Conservation (phyloP, 208 protist species). For the Leishmania tarentolae region DNA sequence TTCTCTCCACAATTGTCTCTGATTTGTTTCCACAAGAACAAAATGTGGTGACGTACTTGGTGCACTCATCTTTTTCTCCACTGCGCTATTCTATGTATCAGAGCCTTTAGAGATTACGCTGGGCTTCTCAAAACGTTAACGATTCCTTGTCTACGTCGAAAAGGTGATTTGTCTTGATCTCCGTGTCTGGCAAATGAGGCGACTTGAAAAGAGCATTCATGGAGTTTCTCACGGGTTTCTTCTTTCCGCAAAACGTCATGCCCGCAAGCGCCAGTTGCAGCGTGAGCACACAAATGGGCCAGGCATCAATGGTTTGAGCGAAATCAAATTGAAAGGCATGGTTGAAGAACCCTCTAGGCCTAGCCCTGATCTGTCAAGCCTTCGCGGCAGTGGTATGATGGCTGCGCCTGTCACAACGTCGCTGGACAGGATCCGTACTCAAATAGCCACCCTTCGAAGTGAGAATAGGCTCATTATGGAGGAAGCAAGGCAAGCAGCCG, state of each 20-base stretch:
- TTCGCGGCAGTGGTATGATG: conserved; percentile 32
- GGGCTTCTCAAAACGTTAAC: background rate
- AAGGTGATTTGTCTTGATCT: background rate
- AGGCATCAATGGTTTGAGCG: background rate
- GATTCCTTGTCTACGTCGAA: background rate
- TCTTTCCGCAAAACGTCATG: conserved; percentile 15
- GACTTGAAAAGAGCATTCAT: background rate
- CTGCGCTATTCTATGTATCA: background rate
- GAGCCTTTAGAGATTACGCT: background rate
- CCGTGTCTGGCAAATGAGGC: background rate
- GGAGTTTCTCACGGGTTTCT: background rate
- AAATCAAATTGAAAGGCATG: background rate
- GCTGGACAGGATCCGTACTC: conserved; percentile 62
- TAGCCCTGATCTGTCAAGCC: conserved; percentile 19
- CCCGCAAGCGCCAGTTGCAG: conserved; percentile 17
- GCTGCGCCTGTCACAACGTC: conserved; percentile 57
- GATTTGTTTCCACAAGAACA: background rate
- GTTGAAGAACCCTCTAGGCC: background rate
- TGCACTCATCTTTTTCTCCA: background rate
- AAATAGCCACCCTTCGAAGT: conserved; percentile 39
- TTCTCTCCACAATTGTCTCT: background rate
- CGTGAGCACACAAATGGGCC: background rate
- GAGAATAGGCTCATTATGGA: conserved; percentile 19
- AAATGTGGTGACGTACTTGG: background rate
- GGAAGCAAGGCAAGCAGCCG: conserved; percentile 9